Conservation (phyloP, 2,329 filamentous ascomycete species). For the Cercospora sp. region DNA sequence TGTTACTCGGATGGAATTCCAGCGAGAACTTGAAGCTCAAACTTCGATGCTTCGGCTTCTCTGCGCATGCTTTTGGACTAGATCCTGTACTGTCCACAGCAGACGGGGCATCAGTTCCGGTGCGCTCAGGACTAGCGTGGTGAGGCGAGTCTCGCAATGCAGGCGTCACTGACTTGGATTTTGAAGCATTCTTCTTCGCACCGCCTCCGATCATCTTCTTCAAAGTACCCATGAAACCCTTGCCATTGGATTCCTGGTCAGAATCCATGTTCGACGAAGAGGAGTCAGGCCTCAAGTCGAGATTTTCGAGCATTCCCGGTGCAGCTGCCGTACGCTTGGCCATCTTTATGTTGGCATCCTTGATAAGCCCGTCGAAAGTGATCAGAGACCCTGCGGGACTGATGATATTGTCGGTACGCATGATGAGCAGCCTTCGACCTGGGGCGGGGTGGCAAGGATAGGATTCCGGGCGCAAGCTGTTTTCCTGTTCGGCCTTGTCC, state of each 20-base stretch:
- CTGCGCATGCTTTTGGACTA: slow-evolving; percentile 4
- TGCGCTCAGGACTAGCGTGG: slow-evolving; percentile 12
- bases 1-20: slow-evolving; percentile 62
- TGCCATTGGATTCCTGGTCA: slow-evolving; percentile 32
- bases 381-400: slow-evolving; percentile 58
- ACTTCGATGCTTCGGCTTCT: slow-evolving; percentile 46
- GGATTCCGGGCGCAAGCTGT: slow-evolving; percentile 66
- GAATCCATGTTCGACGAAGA: slow-evolving; percentile 32
- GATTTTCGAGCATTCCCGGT: slow-evolving; percentile 30
- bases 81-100: background rate
- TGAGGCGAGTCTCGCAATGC: slow-evolving; percentile 15
- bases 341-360: slow-evolving; percentile 36
- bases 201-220: slow-evolving; percentile 38
- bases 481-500: slow-evolving; percentile 61
- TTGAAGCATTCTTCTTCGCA: slow-evolving; percentile 30
- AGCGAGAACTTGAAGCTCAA: slow-evolving; percentile 76
- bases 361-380: slow-evolving; percentile 63
- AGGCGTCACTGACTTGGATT: slow-evolving; percentile 28
- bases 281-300: slow-evolving; percentile 34
- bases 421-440: slow-evolving; percentile 82
- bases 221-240: slow-evolving; percentile 39
- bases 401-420: slow-evolving; percentile 71
- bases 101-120: slow-evolving; percentile 16
- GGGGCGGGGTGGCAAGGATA: slow-evolving; percentile 83
- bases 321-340: slow-evolving; percentile 40